Evolutionary conservation across 768 basidiomycete genomes (phyloP).

Genomic region (Russula vinacea): DNA sequence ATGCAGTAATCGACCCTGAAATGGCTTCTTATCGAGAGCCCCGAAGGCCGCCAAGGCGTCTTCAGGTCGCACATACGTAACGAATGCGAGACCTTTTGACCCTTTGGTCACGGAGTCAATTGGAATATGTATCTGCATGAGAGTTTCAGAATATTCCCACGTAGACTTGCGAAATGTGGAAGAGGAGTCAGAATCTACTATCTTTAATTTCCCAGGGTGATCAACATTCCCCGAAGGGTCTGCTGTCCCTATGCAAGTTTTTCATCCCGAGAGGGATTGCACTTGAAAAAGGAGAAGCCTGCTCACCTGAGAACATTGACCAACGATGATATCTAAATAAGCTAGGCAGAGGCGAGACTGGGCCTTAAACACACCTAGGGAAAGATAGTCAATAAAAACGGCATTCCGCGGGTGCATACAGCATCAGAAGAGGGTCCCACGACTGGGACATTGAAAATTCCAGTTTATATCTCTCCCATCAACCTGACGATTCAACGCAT

Average conservation of each 20-base stretch:
- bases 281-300: conserved; percentile 1
- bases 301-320: conserved; percentile 41
- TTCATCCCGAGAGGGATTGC: conserved; percentile 39
- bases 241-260: conserved; percentile 61
- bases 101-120: conserved; percentile 46
- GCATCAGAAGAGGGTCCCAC: conserved; percentile 39
- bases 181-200: conserved; percentile 27
- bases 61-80: conserved; percentile 46
- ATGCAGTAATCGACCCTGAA: conserved; percentile 90
- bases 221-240: conserved; percentile 58
- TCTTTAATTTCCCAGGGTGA: conserved; percentile 33
- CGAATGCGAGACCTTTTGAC: conserved; percentile 61
- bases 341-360: conserved; percentile 10
- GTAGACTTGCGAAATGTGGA: neutral
- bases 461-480: conserved; percentile 49
- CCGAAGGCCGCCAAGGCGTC: conserved; percentile 69
- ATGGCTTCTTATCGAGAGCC: conserved; percentile 74
- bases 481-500: conserved; percentile 10
- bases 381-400: conserved; percentile 15
- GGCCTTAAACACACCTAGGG: conserved; percentile 23
- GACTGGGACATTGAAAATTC: neutral
- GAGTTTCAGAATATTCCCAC: conserved; percentile 14
- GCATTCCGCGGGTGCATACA: conserved; percentile 12
- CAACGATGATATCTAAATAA: conserved; percentile 2
- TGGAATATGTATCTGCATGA: conserved; percentile 53